Evolutionary conservation across 306 rosid genomes (phyloP).

Genomic region (Senna tora): DNA sequence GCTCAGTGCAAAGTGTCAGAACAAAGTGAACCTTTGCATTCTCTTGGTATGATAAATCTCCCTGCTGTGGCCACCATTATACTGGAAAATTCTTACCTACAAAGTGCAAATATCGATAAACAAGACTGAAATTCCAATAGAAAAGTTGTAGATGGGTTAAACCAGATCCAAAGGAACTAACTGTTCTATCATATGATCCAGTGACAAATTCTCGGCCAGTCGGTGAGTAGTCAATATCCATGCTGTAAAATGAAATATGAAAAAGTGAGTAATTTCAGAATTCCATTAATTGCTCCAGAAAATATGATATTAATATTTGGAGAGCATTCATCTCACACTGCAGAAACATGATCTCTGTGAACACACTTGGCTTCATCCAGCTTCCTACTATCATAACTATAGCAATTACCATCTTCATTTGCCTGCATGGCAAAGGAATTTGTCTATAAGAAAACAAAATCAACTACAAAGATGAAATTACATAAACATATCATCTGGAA

Average conservation of each 20-base stretch:
- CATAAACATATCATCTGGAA: background rate
- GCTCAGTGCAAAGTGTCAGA: constrained; percentile 2
- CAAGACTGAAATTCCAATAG: constrained; percentile 1
- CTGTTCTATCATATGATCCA: constrained; percentile 97
- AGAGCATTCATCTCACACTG: constrained; percentile 67
- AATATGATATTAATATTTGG: background rate
- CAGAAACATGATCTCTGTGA: constrained; percentile 90
- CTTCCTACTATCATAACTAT: constrained; percentile 80
- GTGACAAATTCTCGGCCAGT: constrained; percentile 98
- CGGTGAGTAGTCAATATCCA: constrained; percentile 97
- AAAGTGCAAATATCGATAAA: constrained; percentile 20
- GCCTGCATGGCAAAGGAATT: constrained; percentile 60
- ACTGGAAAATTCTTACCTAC: constrained; percentile 83
- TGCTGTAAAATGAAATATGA: constrained; percentile 51
- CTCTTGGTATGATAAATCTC: constrained; percentile 93
- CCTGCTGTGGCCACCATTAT: constrained; percentile 90
- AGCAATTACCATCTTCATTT: constrained; percentile 86
- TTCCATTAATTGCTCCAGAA: background rate
- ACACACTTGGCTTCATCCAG: constrained; percentile 82
- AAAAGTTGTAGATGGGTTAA: constrained; percentile 1
- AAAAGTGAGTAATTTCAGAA: background rate
- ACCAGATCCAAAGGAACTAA: constrained; percentile 51
- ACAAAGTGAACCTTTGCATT: constrained; percentile 79
- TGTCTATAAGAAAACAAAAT: constrained; percentile 27
- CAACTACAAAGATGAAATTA: constrained; percentile 7